Evolutionary conservation across 441 rosid genomes (phyloP).

Genomic region (Gossypium laxum): DNA sequence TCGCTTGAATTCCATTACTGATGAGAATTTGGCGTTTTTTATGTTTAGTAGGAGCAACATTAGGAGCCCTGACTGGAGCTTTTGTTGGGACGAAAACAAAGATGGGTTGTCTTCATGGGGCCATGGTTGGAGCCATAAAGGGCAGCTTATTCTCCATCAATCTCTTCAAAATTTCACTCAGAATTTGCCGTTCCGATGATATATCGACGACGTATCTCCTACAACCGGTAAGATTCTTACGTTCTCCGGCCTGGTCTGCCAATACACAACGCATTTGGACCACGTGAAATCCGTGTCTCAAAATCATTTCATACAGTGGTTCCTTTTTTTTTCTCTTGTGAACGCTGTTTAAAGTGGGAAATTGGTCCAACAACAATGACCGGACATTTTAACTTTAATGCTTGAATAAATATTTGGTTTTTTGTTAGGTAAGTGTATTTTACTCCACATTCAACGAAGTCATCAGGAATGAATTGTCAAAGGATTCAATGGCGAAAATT

Average conservation of each 20-base stretch:
- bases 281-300: neutral
- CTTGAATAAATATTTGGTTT: neutral
- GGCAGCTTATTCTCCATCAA: slow-evolving; percentile 22
- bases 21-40: neutral
- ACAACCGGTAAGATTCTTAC: slow-evolving; percentile 16
- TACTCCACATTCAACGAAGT: neutral
- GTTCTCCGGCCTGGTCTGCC: too few species aligned
- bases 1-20: neutral
- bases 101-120: slow-evolving; percentile 25
- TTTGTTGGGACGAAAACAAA: slow-evolving; percentile 22
- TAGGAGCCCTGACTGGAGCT: slow-evolving; percentile 28
- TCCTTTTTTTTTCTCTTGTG: neutral
- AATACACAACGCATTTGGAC: neutral
- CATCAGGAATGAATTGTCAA: neutral
- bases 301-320: neutral
- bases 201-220: slow-evolving; percentile 7
- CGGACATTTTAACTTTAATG: neutral
- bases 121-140: slow-evolving; percentile 23
- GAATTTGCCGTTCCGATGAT: slow-evolving; percentile 18
- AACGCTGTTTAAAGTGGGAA: neutral
- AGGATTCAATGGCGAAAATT: neutral
- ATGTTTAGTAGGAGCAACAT: slow-evolving; percentile 23
- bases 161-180: slow-evolving; percentile 9
- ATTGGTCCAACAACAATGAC: neutral
- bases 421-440: neutral